These are phyloP conservation scores for Wickerhamomyces subpelliculosus DNA, from an alignment of 805 yeast species.

Conservation along the genomic window DNA sequence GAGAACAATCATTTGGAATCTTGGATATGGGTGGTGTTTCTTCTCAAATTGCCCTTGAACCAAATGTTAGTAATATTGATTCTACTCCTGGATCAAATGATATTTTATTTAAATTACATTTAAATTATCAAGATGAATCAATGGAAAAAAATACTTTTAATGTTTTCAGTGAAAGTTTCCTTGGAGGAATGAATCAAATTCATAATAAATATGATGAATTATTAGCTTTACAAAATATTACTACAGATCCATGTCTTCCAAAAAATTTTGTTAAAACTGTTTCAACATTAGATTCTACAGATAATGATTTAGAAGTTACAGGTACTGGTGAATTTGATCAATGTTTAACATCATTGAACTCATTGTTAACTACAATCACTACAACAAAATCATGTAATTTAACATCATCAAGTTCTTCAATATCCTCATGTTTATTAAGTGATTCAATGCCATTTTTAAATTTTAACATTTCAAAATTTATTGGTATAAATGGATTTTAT, in stretches of 20 bases:
- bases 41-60: slow-evolving; percentile 65
- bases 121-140: slow-evolving; percentile 26
- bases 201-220: slow-evolving; percentile 36
- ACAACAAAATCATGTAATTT: slow-evolving; percentile 18
- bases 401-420: slow-evolving; percentile 10
- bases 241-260: slow-evolving; percentile 53
- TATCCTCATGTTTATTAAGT: slow-evolving; percentile 41
- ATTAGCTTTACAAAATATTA: slow-evolving; percentile 20
- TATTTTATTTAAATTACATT: slow-evolving; percentile 37
- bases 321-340: slow-evolving; percentile 47
- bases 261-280: slow-evolving; percentile 27
- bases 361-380: slow-evolving; percentile 28
- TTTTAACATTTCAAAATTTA: slow-evolving; percentile 47
- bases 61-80: slow-evolving; percentile 35
- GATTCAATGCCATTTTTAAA: slow-evolving; percentile 51
- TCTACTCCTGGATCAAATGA: slow-evolving; percentile 39
- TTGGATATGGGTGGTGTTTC: slow-evolving; percentile 99
- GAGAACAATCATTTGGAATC: slow-evolving; percentile 54
- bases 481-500: slow-evolving; percentile 67
- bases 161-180: slow-evolving; percentile 48
- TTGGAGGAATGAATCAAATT: slow-evolving; percentile 59
- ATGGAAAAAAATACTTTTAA: slow-evolving; percentile 24
- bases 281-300: slow-evolving; percentile 2
- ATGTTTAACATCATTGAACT: slow-evolving; percentile 43
- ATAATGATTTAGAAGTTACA: slow-evolving; percentile 22